Percentiles rank a stretch among this genome's conserved stretches.
Conservation (phyloP, 1,139 yeast genomes). For the Blastobotrys serpentis region DNA sequence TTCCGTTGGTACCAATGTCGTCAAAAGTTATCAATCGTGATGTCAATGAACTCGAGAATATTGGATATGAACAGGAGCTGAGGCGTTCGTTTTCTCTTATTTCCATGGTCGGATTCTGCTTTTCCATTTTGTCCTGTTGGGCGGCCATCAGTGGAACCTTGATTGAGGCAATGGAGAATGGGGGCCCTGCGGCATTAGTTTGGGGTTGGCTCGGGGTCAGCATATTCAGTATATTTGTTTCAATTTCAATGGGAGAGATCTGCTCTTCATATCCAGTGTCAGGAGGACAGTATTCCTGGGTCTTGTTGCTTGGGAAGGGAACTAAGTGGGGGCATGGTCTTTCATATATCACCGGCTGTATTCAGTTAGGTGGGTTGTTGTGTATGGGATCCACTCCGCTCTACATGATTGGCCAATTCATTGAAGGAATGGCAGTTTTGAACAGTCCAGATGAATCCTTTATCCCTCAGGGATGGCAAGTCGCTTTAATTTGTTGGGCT, state of each 20-base stretch:
- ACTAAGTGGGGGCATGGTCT: conserved; percentile 8
- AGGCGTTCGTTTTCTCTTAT: conserved; percentile 14
- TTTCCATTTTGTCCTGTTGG: conserved; percentile 51
- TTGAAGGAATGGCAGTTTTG: conserved; percentile 25
- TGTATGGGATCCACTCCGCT: conserved; percentile 30
- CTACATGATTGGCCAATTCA: conserved; percentile 28
- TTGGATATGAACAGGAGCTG: conserved; percentile 18
- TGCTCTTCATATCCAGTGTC: conserved; percentile 66
- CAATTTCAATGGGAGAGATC: conserved; percentile 58
- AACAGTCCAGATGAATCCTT: conserved; percentile 19
- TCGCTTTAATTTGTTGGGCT: conserved; percentile 16
- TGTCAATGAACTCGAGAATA: conserved; percentile 12
- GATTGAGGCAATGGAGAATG: conserved; percentile 44
- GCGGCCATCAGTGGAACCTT: conserved; percentile 49
- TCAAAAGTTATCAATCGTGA: conserved; percentile 1
- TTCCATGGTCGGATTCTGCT: conserved; percentile 43
- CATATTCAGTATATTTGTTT: conserved; percentile 47
- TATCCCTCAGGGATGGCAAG: conserved; percentile 15
- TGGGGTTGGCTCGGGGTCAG: conserved; percentile 67
- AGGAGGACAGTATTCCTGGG: conserved; percentile 52
- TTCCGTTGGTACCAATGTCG: neutral
- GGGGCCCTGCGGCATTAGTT: conserved; percentile 55
- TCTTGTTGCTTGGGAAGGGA: conserved; percentile 6
- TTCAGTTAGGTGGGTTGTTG: conserved; percentile 41
- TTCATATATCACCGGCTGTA: conserved; percentile 37